A percentile compares a stretch with the other conserved stretches of the same genome.
phyloP scores from a whole-genome alignment of 2,329 filamentous ascomycete species.

The Pyrenochaeta sp. region DNA sequence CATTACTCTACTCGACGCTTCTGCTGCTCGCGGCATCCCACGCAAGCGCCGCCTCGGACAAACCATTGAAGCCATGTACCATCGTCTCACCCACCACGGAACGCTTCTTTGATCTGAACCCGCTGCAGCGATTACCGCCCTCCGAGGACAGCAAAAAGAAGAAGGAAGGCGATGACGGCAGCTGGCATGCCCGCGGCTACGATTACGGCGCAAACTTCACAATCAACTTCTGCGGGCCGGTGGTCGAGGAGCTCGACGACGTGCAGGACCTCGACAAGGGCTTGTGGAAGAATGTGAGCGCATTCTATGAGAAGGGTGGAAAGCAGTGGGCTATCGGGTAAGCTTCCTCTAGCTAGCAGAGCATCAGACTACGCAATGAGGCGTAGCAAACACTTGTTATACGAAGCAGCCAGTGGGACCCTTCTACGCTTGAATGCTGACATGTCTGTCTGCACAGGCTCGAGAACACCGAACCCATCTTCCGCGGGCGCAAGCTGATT shows the following conservation, averaged over 20 bases:
- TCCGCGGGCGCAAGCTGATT: constrained; percentile 71
- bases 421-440: constrained; percentile 26
- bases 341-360: constrained; percentile 38
- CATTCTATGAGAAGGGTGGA: constrained; percentile 73
- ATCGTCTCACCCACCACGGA: constrained; percentile 67
- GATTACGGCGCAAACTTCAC: constrained; percentile 85
- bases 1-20: constrained; percentile 33
- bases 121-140: constrained; percentile 61
- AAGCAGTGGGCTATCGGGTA: constrained; percentile 79
- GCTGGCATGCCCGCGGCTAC: constrained; percentile 72
- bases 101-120: constrained; percentile 69
- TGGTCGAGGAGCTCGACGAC: constrained; percentile 70
- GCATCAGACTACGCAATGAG: not conserved
- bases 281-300: constrained; percentile 77
- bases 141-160: constrained; percentile 48
- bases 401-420: constrained; percentile 6
- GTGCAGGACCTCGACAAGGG: constrained; percentile 69
- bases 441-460: constrained; percentile 50
- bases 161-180: constrained; percentile 65
- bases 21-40: constrained; percentile 38
- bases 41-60: constrained; percentile 49
- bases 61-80: constrained; percentile 65
- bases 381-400: not conserved
- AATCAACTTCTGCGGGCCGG: constrained; percentile 79
- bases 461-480: constrained; percentile 60